These are phyloP conservation scores for Acanthochlamys bracteata DNA, from an alignment of 106 monocot species.

Conservation along the genomic window DNA sequence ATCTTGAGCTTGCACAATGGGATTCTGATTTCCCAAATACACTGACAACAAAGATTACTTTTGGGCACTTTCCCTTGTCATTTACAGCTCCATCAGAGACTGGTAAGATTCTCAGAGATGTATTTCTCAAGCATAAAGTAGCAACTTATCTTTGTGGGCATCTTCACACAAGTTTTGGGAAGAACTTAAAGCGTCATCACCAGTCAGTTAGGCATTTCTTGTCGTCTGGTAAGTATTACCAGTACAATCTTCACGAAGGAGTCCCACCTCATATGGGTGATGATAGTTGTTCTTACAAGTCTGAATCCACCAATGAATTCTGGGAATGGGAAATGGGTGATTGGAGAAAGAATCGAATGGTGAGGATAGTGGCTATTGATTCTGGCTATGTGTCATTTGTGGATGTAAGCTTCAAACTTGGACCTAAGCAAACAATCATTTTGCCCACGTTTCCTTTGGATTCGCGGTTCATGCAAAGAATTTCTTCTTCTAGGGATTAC, in stretches of 20 bases:
- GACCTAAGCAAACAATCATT: constrained; percentile 56
- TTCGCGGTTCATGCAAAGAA: constrained; percentile 81
- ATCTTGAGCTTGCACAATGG: constrained; percentile 63
- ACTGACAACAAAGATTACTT: constrained; percentile 61
- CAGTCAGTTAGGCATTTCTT: constrained; percentile 11
- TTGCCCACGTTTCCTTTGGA: constrained; percentile 86
- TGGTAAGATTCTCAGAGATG: constrained; percentile 58
- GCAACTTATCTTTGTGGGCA: constrained; percentile 93
- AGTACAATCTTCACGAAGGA: constrained; percentile 59
- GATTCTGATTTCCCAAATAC: constrained; percentile 30
- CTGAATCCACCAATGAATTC: constrained; percentile 46
- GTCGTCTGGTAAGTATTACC: constrained; percentile 39
- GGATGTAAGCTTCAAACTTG: constrained; percentile 56
- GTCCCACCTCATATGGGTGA: neutral
- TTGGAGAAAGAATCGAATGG: constrained; percentile 73
- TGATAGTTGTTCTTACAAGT: constrained; percentile 36
- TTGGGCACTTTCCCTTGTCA: constrained; percentile 91
- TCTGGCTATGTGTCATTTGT: constrained; percentile 75
- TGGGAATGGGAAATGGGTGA: constrained; percentile 99
- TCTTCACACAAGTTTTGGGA: constrained; percentile 85
- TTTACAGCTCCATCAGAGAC: constrained; percentile 68
- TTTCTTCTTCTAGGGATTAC: constrained; percentile 45
- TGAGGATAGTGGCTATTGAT: constrained; percentile 86
- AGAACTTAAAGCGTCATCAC: constrained; percentile 83
- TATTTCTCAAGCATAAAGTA: constrained; percentile 79